A percentile compares a stretch with the other conserved stretches of the same genome.
These are phyloP conservation scores for grape (Vitis vinifera) DNA, from an alignment of 164 flowering plant genomes.

Conservation along the genomic window DNA sequence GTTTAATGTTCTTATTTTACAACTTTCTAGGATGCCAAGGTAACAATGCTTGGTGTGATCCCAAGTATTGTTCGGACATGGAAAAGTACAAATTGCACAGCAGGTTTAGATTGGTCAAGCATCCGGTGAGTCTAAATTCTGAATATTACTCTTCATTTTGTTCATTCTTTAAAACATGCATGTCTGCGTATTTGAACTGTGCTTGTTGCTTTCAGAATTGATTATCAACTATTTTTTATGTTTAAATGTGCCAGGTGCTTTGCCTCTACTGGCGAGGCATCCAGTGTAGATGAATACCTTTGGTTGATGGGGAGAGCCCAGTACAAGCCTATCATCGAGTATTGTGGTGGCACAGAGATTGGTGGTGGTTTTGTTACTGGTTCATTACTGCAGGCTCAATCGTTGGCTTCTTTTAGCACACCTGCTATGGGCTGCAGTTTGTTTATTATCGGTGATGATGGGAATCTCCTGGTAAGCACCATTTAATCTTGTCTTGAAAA, in stretches of 20 bases:
- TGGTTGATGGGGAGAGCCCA: conserved; percentile 93
- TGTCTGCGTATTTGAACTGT: neutral
- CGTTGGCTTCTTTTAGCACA: conserved; percentile 93
- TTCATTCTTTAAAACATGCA: neutral
- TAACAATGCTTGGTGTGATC: conserved; percentile 93
- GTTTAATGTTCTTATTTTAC: neutral
- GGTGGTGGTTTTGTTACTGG: conserved; percentile 93
- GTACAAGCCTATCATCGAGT: conserved; percentile 92
- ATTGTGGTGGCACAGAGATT: conserved; percentile 98
- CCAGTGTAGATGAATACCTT: conserved; percentile 84
- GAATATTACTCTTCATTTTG: neutral
- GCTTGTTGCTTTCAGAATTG: neutral
- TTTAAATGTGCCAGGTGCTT: conserved; percentile 61
- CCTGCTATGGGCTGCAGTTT: conserved; percentile 88
- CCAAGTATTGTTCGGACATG: conserved; percentile 93
- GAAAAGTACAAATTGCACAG: conserved; percentile 66
- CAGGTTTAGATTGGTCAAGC: conserved; percentile 85
- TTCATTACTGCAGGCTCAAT: conserved; percentile 79
- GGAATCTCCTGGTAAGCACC: conserved; percentile 73
- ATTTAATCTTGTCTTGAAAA: neutral
- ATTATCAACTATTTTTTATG: conserved; percentile 9
- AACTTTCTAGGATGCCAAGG: conserved; percentile 80
- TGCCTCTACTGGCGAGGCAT: conserved; percentile 95
- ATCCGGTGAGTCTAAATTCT: conserved; percentile 58
- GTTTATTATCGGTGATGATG: conserved; percentile 70